Conservation (phyloP, 192 early-diverging fungal genomes). For the Gryganskiella cystojenkinii region DNA sequence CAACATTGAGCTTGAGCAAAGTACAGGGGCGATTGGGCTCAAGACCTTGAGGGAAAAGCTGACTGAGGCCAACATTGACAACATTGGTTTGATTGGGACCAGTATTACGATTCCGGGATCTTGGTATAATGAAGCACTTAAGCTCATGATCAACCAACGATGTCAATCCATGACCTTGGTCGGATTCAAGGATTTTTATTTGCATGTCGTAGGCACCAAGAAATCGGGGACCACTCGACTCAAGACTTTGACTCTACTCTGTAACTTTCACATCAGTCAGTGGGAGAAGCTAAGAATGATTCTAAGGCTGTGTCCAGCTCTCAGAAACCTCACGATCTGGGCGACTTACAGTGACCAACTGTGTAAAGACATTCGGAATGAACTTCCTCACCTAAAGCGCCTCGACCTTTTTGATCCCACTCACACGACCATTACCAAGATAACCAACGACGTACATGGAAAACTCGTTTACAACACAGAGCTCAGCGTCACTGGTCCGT, state of each 20-base stretch:
- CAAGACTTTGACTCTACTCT: neutral
- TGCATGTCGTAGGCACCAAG: neutral
- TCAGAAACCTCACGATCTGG: neutral
- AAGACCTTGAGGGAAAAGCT: too few species aligned
- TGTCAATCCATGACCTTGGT: neutral
- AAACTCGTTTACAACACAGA: too few species aligned
- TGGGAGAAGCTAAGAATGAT: neutral
- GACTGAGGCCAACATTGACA: too few species aligned
- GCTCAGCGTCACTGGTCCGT: too few species aligned
- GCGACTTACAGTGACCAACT: neutral
- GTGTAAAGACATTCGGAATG: neutral
- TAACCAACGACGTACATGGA: too few species aligned
- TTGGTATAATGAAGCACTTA: neutral
- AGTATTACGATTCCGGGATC: neutral
- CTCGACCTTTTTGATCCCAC: neutral
- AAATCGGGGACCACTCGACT: neutral
- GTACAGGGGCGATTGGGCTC: too few species aligned
- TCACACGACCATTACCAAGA: neutral
- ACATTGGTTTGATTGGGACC: neutral
- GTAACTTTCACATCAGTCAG: neutral
- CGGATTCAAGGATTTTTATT: constrained; percentile 5
- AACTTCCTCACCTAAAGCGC: neutral
- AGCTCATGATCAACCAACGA: constrained; percentile 1
- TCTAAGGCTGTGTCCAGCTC: neutral
- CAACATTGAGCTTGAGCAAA: too few species aligned